Base-by-base conservation (phyloP, 2,329 filamentous ascomycete species). In the Zalaria obscura region DNA sequence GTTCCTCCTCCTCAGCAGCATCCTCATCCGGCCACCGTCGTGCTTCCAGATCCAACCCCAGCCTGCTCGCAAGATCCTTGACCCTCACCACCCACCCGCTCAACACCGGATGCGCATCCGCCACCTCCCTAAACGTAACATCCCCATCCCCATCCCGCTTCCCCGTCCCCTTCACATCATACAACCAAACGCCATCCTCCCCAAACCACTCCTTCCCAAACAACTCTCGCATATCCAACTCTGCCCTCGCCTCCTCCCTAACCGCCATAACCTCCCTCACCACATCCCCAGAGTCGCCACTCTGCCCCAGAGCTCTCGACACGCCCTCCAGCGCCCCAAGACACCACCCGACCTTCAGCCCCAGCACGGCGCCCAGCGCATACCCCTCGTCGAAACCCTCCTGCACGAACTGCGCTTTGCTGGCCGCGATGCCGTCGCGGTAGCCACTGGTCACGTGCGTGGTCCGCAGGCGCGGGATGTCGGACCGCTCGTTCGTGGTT, bases 371-470 rank as follows among this genome's bases (percentile, higher is more conserved):
- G 8, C 91, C 91, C 0, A 96, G 69, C 9, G 77, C 70, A 58
- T 87, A 96, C 0, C 89, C 89, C 48, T 89, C 84, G 57, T 98
- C 91, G 55, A 98, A 96, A 0, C 89, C 89, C 9, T 70, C 70
- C 62, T 98, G 91, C 26, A 95, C 76, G 52, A 78, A 81, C 38
- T 70, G 64, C 26, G 75, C 74, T 59, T 96, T 96, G 28, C 82
- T 83, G 3, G 67, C 67, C 0, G 80, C 73, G 40, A 96, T 74
- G 36, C 89, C 91, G 53, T 95, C 88, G 45, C 89, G 80, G 63
- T 96, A 96, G 18, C 91, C 91, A 33, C 83, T 79, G 5, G 83
- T 95, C 40, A 77, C 73, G 58, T 94, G 86, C 42, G 83, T 78
- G 35, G 76, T 72, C 52, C 82, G 78, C 10, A 94, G 72, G 25